Base-by-base conservation (phyloP, 2,329 filamentous ascomycete genomes). In the Corniculantispora saksenae region DNA sequence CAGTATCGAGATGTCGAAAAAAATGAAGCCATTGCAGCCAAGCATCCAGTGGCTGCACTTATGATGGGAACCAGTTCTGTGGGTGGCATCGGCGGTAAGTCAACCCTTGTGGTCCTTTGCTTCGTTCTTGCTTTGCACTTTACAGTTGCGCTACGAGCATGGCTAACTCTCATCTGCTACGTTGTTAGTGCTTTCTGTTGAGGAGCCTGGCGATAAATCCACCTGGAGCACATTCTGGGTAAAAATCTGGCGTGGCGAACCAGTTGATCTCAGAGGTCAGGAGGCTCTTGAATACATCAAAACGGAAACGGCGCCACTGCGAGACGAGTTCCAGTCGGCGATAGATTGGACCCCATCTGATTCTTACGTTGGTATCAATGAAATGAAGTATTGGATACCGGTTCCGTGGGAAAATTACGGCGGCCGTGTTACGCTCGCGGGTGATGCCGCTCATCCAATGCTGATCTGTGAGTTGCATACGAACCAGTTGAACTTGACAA, bases 361-460 rank as follows among this genome's bases (percentile, higher is more conserved):
- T 32, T 74, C 72, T 38, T 64, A 60, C 9, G 73, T 75, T 38
- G 70, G 71, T 56, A 69, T 77, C 17, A 72, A 77, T 63, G 73
- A 78, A 66, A 78, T 79, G 73, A 74, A 72, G 48, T 76, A 77
- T 64, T 79, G 77, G 78, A 64, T 72, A 15, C 70, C 77, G 2
- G 67, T 68, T 21, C 65, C 68, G 0, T 80, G 75, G 71, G 69
- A 76, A 27, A 77, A 75, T 25, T 68, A 65, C 3, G 68, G 64
- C 1, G 75, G 76, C 1, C 69, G 76, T 25, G 71, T 77, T 15
- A 79, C 78, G n/a, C 70, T 79, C 3, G 76, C 75, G 0, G 78
- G 78, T 15, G 78, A 80, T 59, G 77, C 78, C 1, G 76, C 74
- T 5, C 79, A 84, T 71, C 77, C 81, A 0, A 83, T 83, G 80